Evolutionary conservation across 176 grass and related monocot species (phyloP).

Genomic region (Avena atlantica): DNA sequence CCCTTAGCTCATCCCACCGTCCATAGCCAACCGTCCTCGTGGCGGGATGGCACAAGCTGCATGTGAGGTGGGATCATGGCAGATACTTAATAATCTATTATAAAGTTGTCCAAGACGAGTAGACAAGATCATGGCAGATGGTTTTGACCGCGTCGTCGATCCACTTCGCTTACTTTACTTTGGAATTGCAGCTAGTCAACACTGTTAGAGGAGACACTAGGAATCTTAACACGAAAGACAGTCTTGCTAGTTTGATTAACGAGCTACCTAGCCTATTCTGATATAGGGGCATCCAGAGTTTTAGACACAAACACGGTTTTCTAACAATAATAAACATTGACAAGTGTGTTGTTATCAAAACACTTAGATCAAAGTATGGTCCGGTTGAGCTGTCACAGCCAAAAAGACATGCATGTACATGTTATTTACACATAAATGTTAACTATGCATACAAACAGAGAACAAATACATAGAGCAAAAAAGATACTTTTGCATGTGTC

Average conservation of each 20-base stretch:
- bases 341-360: not conserved
- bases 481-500: not conserved
- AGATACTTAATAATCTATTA: no score
- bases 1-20: no score
- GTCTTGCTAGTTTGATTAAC: conserved; percentile 31
- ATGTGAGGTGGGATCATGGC: no score
- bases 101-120: no score
- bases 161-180: not conserved
- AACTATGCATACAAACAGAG: not conserved
- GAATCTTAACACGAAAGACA: conserved; percentile 38
- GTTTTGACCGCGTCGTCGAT: no score
- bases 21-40: no score
- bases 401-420: not conserved
- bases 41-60: no score
- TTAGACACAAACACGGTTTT: not conserved
- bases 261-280: not conserved
- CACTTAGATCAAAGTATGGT: not conserved
- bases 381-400: not conserved
- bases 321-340: not conserved
- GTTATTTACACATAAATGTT: not conserved
- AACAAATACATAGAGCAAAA: not conserved
- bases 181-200: conserved; percentile 1
- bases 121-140: no score
- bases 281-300: no score
- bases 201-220: conserved; percentile 1